These are phyloP conservation scores for Baudoinia panamericana DNA, from an alignment of 495 filamentous ascomycete genomes.

Conservation along the genomic window DNA sequence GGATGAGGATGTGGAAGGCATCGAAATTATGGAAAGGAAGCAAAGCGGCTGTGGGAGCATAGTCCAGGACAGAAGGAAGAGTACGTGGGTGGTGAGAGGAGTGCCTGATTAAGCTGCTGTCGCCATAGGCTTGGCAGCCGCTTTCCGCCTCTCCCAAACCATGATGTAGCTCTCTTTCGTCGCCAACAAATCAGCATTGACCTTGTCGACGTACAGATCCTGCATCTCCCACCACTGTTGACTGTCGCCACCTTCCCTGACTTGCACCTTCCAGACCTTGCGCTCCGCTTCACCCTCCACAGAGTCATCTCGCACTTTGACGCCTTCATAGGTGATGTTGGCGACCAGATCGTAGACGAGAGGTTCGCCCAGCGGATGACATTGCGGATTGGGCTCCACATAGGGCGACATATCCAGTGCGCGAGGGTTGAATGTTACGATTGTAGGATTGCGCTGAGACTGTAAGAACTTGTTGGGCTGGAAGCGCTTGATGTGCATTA, in stretches of 20 bases:
- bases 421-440: constrained; percentile 82
- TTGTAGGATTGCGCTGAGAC: constrained; percentile 87
- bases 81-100: too few relatives aligned
- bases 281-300: constrained; percentile 70
- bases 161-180: constrained; percentile 88
- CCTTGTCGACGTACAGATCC: constrained; percentile 82
- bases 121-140: too few relatives aligned
- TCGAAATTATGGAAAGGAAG: too few relatives aligned
- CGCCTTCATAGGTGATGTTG: constrained; percentile 87
- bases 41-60: too few relatives aligned
- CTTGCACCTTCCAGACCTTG: constrained; percentile 63
- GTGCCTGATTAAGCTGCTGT: too few relatives aligned
- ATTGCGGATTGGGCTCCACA: constrained; percentile 56
- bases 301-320: constrained; percentile 53
- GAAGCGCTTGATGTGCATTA: constrained; percentile 97
- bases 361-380: constrained; percentile 59
- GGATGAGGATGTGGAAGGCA: too few relatives aligned
- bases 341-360: constrained; percentile 94
- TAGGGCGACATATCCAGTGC: constrained; percentile 80
- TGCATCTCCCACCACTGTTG: constrained; percentile 87
- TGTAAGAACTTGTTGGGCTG: constrained; percentile 84
- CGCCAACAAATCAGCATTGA: constrained; percentile 74
- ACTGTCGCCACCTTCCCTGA: constrained; percentile 44
- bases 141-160: constrained; percentile 83
- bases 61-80: too few relatives aligned